These are phyloP conservation scores for Citrus sinensis DNA, from an alignment of 345 rosid species.

Conservation along the genomic window DVS_A1.0 CM039164.1:28692501-28693000, in stretches of 20 bases:
- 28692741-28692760: background rate
- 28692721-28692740: background rate
- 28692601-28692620: constrained; percentile 58
- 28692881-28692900: too few relatives aligned
- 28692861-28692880: too few relatives aligned
- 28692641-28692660: constrained; percentile 67
- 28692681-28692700: background rate
- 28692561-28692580: constrained; percentile 77
- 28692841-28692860: too few relatives aligned
- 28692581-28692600: constrained; percentile 75
- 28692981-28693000: too few relatives aligned
- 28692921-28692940: too few relatives aligned
- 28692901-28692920: too few relatives aligned
- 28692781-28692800: constrained; percentile 11
- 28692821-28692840: too few relatives aligned
- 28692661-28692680: background rate
- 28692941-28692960: too few relatives aligned
- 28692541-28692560: constrained; percentile 77
- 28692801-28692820: background rate
- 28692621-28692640: constrained; percentile 80
- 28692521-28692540: constrained; percentile 36
- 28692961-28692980: too few relatives aligned
- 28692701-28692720: too few relatives aligned
- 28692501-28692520: too few relatives aligned
- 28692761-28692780: background rate